These are phyloP conservation scores for Sanguinoderma infundibulare DNA, from an alignment of 1,284 basidiomycete species.

Conservation along the genomic window DNA sequence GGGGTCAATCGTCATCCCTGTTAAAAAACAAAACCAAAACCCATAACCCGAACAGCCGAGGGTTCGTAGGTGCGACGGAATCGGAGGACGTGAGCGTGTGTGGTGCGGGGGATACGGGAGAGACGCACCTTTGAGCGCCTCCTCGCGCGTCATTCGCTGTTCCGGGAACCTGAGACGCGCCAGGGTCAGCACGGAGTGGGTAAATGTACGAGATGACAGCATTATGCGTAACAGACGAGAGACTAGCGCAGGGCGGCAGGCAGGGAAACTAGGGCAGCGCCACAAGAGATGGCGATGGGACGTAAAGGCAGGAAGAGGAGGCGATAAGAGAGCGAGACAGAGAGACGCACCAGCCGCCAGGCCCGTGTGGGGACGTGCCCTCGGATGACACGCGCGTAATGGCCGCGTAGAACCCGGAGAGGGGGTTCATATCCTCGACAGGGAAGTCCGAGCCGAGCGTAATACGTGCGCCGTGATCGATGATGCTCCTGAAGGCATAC, in stretches of 20 bases:
- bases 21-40: neutral
- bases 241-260: neutral
- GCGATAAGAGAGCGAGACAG: neutral
- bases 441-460: slow-evolving; percentile 90
- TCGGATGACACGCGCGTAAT: slow-evolving; percentile 75
- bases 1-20: slow-evolving; percentile 77
- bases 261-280: neutral
- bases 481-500: slow-evolving; percentile 83
- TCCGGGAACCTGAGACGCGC: slow-evolving; percentile 70
- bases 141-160: slow-evolving; percentile 74
- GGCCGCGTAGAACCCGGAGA: slow-evolving; percentile 85
- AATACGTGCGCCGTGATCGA: slow-evolving; percentile 65
- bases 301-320: neutral
- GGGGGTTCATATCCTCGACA: slow-evolving; percentile 81
- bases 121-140: slow-evolving; percentile 66
- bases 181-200: slow-evolving; percentile 4
- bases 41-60: neutral
- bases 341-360: slow-evolving; percentile 72
- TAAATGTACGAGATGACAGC: neutral
- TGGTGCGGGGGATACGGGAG: too few relatives aligned
- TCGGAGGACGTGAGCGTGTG: neutral
- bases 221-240: too few relatives aligned
- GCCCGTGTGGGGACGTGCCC: slow-evolving; percentile 83
- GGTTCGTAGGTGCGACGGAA: neutral
- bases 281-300: neutral